Evolutionary conservation across 805 yeast genomes (phyloP).

Genomic region (Wickerhamia fluorescens): DNA sequence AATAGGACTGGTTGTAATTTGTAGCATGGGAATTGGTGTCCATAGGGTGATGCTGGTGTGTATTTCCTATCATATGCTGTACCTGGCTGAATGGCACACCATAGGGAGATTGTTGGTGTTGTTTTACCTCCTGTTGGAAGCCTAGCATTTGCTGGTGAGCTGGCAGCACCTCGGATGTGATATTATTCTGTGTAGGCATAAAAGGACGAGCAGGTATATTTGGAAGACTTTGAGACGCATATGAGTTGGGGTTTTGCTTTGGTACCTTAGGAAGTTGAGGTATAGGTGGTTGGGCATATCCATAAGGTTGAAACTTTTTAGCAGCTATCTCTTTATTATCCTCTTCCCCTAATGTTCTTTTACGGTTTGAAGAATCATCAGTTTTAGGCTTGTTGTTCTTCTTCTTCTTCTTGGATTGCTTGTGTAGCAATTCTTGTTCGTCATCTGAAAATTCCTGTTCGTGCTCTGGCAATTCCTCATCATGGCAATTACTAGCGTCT

Average conservation of each 20-base stretch:
- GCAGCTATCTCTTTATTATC: constrained; percentile 1
- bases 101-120: constrained; percentile 12
- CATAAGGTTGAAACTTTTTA: constrained; percentile 16
- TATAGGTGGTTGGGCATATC: constrained; percentile 11
- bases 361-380: constrained; percentile 2
- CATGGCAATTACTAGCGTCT: constrained; percentile 92
- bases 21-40: no score
- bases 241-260: constrained; percentile 3
- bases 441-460: constrained; percentile 96
- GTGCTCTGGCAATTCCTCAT: constrained; percentile 87
- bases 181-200: no score
- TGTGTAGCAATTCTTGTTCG: constrained; percentile 73
- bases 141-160: not conserved
- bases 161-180: no score
- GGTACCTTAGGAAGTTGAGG: constrained; percentile 4
- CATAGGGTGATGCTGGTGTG: not conserved
- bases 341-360: constrained; percentile 3
- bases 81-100: constrained; percentile 17
- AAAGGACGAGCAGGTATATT: no score
- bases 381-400: constrained; percentile 29
- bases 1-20: no score
- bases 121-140: no score
- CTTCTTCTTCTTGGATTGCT: constrained; percentile 51
- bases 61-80: constrained; percentile 6
- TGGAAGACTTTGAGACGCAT: no score